A percentile compares a stretch with the other conserved stretches of the same genome.
Evolutionary conservation across 139 green algal species (phyloP).

Genomic region (Protoeuglena noctilucae): DNA sequence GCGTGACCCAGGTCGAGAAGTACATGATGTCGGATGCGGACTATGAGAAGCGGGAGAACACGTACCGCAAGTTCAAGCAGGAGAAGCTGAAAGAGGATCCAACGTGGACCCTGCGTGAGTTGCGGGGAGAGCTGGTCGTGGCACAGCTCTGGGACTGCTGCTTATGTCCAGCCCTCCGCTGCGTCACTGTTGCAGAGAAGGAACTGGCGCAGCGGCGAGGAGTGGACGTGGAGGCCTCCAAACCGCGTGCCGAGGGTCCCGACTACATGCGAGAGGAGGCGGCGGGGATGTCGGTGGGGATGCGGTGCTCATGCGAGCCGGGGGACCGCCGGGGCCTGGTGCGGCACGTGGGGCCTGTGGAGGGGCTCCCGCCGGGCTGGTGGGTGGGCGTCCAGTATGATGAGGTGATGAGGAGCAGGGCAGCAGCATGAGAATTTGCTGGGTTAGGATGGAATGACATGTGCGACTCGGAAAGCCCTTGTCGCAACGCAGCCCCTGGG

Average conservation of each 20-base stretch:
- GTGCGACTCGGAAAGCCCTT: too few species aligned
- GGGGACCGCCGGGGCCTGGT: slow-evolving; percentile 47
- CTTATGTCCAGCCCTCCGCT: too few species aligned
- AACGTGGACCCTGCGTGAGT: slow-evolving; percentile 73
- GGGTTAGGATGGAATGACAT: too few species aligned
- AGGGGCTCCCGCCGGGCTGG: slow-evolving; percentile 47
- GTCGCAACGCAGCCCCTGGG: too few species aligned
- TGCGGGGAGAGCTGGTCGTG: too few species aligned
- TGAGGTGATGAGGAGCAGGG: too few species aligned
- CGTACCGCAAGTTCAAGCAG: slow-evolving; percentile 74
- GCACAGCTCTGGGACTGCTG: too few species aligned
- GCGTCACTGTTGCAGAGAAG: too few species aligned
- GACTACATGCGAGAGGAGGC: slow-evolving; percentile 32
- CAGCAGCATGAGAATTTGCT: too few species aligned
- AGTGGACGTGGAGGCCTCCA: slow-evolving; percentile 1
- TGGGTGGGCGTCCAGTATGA: slow-evolving; percentile 92
- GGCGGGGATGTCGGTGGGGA: slow-evolving; percentile 27
- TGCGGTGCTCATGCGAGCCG: slow-evolving; percentile 74
- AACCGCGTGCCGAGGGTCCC: slow-evolving; percentile 11
- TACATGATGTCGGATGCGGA: slow-evolving; percentile 91
- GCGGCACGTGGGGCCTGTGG: slow-evolving; percentile 41
- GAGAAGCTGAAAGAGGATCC: slow-evolving; percentile 64
- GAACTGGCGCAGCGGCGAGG: slow-evolving; percentile 12
- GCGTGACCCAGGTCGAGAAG: too few species aligned
- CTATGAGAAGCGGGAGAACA: slow-evolving; percentile 77